These are phyloP conservation scores for Claviceps maximensis DNA, from an alignment of 2,329 filamentous ascomycete genomes.

Conservation along the genomic window DNA sequence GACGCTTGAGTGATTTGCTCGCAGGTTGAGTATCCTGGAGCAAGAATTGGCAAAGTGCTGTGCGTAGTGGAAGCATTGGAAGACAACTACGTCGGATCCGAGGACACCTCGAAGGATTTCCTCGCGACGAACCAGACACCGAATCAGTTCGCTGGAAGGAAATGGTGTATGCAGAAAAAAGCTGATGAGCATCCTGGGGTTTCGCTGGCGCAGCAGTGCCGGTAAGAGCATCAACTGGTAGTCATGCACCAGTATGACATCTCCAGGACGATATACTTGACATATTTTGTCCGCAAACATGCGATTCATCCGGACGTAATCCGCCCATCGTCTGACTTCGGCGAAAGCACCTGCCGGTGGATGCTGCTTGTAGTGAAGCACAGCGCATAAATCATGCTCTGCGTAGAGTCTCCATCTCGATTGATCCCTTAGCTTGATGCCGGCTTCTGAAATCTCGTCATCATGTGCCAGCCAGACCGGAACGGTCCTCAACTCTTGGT, in stretches of 20 bases:
- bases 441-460: conserved; percentile 35
- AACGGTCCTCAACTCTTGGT: conserved; percentile 62
- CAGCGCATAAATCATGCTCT: conserved; percentile 78
- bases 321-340: conserved; percentile 74
- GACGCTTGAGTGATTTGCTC: conserved; percentile 68
- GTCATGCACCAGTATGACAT: conserved; percentile 84
- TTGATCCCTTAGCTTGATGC: conserved; percentile 63
- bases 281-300: conserved; percentile 81
- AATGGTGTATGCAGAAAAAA: conserved; percentile 92
- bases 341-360: conserved; percentile 72
- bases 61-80: conserved; percentile 89
- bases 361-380: conserved; percentile 92
- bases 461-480: conserved; percentile 84
- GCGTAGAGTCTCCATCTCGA: conserved; percentile 77
- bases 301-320: conserved; percentile 85
- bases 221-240: conserved; percentile 86
- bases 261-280: conserved; percentile 77
- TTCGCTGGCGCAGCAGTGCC: conserved; percentile 68
- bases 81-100: conserved; percentile 81
- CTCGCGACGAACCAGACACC: conserved; percentile 74
- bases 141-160: conserved; percentile 86
- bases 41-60: conserved; percentile 90
- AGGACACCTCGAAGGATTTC: conserved; percentile 79
- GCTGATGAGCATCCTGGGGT: conserved; percentile 80
- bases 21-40: conserved; percentile 73